Evolutionary conservation across 202 grass and related monocot species (phyloP).

Genomic region (Musa balbisiana): DNA sequence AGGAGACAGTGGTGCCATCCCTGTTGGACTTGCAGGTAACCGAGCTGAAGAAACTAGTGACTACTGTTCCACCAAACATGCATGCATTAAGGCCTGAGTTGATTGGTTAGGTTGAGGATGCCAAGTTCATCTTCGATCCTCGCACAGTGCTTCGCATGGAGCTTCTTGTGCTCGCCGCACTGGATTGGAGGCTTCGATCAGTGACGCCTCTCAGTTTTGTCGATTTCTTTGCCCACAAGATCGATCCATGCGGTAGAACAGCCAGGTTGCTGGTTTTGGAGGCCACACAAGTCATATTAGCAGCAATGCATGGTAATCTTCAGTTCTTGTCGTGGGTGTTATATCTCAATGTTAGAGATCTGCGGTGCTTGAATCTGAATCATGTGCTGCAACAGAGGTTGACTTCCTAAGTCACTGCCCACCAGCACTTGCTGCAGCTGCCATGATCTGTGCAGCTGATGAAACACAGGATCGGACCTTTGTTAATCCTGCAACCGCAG

Average conservation of each 20-base stretch:
- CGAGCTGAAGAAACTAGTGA: background rate
- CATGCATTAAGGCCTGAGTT: constrained; percentile 10
- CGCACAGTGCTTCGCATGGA: constrained; percentile 68
- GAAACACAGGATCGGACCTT: constrained; percentile 42
- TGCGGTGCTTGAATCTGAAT: too few relatives aligned
- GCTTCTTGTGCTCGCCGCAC: constrained; percentile 59
- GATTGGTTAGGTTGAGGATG: constrained; percentile 43
- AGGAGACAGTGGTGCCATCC: constrained; percentile 73
- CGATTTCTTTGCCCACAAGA: constrained; percentile 80
- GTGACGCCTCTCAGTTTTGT: constrained; percentile 81
- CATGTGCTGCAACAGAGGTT: constrained; percentile 33
- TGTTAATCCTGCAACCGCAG: constrained; percentile 40
- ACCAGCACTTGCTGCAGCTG: constrained; percentile 71
- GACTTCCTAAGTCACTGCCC: constrained; percentile 70
- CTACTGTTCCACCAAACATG: background rate
- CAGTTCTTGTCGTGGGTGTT: background rate
- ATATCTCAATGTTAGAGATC: too few relatives aligned
- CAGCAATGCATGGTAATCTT: constrained; percentile 53
- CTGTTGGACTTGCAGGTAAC: constrained; percentile 78
- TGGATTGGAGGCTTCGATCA: constrained; percentile 73
- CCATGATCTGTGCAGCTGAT: constrained; percentile 60
- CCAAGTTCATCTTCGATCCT: constrained; percentile 53
- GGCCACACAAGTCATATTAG: constrained; percentile 59
- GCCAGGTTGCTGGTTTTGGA: constrained; percentile 38
- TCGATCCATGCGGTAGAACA: constrained; percentile 51